phyloP scores from a whole-genome alignment of 2,329 filamentous ascomycete genomes.

The Paramyrothecium roridum region DNA sequence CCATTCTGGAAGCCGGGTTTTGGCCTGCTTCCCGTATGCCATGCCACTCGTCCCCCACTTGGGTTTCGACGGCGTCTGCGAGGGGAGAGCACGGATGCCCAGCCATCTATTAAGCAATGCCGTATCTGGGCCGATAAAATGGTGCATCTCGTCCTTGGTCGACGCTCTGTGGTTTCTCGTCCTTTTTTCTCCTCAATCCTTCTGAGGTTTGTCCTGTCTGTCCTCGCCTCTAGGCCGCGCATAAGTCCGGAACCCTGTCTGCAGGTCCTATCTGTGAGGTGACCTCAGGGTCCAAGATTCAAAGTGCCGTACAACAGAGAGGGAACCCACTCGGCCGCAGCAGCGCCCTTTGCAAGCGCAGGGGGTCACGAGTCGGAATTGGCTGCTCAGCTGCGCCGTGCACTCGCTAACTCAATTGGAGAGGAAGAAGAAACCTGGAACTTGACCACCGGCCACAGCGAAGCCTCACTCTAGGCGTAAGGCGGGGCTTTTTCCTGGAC shows the following conservation, averaged over 20 bases:
- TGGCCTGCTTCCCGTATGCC: neutral
- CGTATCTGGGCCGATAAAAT: too few species aligned
- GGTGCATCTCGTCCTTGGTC: neutral
- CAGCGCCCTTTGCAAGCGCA: neutral
- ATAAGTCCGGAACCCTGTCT: neutral
- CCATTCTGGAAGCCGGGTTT: neutral
- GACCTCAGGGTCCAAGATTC: neutral
- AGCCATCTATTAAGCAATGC: neutral
- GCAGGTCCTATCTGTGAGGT: neutral
- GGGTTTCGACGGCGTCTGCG: neutral
- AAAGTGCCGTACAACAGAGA: neutral
- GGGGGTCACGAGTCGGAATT: neutral
- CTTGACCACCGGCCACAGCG: neutral
- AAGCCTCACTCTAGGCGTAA: neutral
- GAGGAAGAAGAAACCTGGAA: neutral
- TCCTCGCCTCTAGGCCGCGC: neutral
- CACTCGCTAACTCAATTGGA: neutral
- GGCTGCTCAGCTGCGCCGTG: neutral
- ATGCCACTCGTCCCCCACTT: neutral
- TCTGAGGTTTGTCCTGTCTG: neutral
- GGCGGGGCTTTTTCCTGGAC: neutral
- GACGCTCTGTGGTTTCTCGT: neutral
- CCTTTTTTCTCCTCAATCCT: neutral
- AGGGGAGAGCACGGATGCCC: neutral
- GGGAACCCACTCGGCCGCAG: neutral